Evolutionary conservation across 495 filamentous ascomycete species (phyloP).

Genomic region (Talaromyces nanjingensis): DNA sequence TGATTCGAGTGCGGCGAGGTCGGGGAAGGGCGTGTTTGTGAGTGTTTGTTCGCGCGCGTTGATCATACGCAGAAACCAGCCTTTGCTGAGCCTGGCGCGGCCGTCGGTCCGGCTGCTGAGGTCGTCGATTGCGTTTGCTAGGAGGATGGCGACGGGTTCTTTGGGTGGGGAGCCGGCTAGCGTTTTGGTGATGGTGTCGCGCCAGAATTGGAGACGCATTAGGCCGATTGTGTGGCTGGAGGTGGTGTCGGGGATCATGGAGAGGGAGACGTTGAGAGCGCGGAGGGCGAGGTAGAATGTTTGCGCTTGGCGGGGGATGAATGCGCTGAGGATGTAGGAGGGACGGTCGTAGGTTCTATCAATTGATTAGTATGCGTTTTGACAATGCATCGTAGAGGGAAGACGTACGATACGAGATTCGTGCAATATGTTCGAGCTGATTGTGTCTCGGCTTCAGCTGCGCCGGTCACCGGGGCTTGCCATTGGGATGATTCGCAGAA

Average conservation of each 20-base stretch:
- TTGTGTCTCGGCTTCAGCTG: constrained; percentile 39
- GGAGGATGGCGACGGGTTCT: constrained; percentile 82
- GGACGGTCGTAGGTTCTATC: constrained; percentile 75
- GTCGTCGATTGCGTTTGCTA: constrained; percentile 60
- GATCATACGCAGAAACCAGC: constrained; percentile 76
- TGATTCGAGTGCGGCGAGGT: constrained; percentile 64
- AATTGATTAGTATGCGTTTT: background rate
- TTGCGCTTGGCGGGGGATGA: constrained; percentile 63
- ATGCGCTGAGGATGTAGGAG: constrained; percentile 76
- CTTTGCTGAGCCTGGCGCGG: constrained; percentile 58
- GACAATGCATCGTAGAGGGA: background rate
- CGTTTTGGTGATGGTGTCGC: constrained; percentile 67
- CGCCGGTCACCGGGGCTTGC: constrained; percentile 13
- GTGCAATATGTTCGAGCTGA: constrained; percentile 51
- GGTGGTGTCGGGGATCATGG: constrained; percentile 79
- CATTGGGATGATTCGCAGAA: background rate
- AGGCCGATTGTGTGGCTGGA: constrained; percentile 72
- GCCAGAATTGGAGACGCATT: constrained; percentile 93
- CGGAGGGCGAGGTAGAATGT: constrained; percentile 87
- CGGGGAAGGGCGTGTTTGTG: constrained; percentile 73
- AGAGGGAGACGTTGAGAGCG: constrained; percentile 86
- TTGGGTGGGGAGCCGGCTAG: constrained; percentile 72
- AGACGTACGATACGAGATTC: constrained; percentile 46
- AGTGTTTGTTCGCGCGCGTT: constrained; percentile 74
- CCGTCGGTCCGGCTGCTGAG: constrained; percentile 50